Percentiles rank a stretch among this genome's conserved stretches.
Evolutionary conservation across 2,329 filamentous ascomycete species (phyloP).

Genomic region (Gnomoniopsis sp.): DNA sequence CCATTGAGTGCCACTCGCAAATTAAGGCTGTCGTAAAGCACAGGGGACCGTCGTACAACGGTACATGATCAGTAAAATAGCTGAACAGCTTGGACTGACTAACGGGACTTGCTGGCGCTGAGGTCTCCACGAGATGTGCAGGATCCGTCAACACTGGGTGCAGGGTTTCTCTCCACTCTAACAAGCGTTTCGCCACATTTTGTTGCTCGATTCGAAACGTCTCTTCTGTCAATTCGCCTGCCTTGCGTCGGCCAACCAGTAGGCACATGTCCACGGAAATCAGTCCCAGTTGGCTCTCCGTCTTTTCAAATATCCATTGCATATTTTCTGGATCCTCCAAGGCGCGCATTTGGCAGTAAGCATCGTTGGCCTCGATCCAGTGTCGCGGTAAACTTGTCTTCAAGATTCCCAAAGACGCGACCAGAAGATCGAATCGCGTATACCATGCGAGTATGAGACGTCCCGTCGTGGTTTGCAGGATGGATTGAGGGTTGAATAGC

Average conservation of each 20-base stretch:
- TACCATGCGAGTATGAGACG: slow-evolving; percentile 86
- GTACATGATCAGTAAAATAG: slow-evolving; percentile 50
- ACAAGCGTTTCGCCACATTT: slow-evolving; percentile 44
- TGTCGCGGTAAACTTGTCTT: slow-evolving; percentile 69
- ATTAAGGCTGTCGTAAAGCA: slow-evolving; percentile 72
- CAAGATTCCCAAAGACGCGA: slow-evolving; percentile 77
- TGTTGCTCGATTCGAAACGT: slow-evolving; percentile 63
- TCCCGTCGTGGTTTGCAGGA: slow-evolving; percentile 66
- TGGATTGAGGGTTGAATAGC: slow-evolving; percentile 72
- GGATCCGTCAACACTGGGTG: slow-evolving; percentile 60
- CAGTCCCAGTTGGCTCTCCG: slow-evolving; percentile 63
- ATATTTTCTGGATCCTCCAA: slow-evolving; percentile 59
- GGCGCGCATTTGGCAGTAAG: slow-evolving; percentile 60
- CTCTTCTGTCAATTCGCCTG: slow-evolving; percentile 60
- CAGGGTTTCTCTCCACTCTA: slow-evolving; percentile 50
- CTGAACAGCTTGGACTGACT: slow-evolving; percentile 59
- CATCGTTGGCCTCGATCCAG: slow-evolving; percentile 69
- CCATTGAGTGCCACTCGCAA: slow-evolving; percentile 75
- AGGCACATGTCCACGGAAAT: slow-evolving; percentile 78
- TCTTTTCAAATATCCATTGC: slow-evolving; percentile 63
- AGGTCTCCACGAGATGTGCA: slow-evolving; percentile 55
- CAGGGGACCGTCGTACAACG: slow-evolving; percentile 67
- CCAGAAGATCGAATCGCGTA: slow-evolving; percentile 79
- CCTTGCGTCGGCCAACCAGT: slow-evolving; percentile 67
- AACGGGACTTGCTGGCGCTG: slow-evolving; percentile 46